phyloP scores from a whole-genome alignment of 306 rosid genomes.

The Vicia villosa region DNA sequence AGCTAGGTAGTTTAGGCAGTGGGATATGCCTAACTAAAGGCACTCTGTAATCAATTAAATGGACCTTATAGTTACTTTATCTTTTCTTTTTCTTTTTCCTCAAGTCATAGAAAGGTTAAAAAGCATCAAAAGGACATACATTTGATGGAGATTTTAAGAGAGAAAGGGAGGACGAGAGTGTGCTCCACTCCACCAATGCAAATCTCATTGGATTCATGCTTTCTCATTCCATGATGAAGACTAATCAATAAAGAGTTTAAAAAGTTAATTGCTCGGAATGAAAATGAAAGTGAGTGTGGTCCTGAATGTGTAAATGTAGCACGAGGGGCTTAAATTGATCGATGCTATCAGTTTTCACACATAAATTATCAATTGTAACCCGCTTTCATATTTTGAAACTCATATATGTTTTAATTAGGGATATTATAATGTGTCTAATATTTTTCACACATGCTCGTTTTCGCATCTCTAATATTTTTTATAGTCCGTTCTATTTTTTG shows the following conservation, averaged over 20 bases:
- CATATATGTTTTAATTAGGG: too few relatives aligned
- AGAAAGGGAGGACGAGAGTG: slow-evolving; percentile 10
- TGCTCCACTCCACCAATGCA: slow-evolving; percentile 52
- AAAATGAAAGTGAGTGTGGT: slow-evolving; percentile 33
- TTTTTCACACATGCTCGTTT: too few relatives aligned
- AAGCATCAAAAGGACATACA: slow-evolving; percentile 17
- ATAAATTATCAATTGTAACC: background rate
- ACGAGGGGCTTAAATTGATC: slow-evolving; percentile 28
- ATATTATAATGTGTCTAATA: too few relatives aligned
- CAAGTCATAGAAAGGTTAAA: slow-evolving; percentile 36
- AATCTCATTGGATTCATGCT: slow-evolving; percentile 34
- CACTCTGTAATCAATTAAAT: slow-evolving; percentile 40
- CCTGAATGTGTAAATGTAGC: slow-evolving; percentile 34
- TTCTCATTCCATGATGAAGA: slow-evolving; percentile 45
- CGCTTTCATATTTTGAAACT: background rate
- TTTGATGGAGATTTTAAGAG: slow-evolving; percentile 33
- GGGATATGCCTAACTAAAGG: slow-evolving; percentile 41
- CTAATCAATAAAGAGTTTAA: slow-evolving; percentile 33
- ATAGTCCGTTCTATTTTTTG: too few relatives aligned
- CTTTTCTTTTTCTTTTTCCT: slow-evolving; percentile 30
- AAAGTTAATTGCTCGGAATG: slow-evolving; percentile 31
- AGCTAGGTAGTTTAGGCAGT: slow-evolving; percentile 34
- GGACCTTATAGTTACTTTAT: slow-evolving; percentile 9
- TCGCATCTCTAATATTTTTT: too few relatives aligned
- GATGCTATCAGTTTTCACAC: slow-evolving; percentile 9